Evolutionary conservation across 2,329 filamentous ascomycete genomes (phyloP), one percentile per base, ranked within the genome.

Genomic region (Exophiala oligosperma): DNA sequence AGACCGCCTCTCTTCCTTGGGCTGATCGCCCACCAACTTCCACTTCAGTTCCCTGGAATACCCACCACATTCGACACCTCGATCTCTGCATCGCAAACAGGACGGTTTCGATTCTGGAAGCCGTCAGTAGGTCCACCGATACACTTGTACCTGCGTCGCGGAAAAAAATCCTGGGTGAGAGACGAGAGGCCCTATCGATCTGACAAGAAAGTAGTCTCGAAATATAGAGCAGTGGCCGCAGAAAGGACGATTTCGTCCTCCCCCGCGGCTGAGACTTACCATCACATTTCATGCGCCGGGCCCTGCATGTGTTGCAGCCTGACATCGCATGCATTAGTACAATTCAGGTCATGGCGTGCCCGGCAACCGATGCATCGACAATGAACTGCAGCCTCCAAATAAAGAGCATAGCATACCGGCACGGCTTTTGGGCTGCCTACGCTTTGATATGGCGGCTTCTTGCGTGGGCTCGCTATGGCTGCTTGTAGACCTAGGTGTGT

Each of bases 201-300:
- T 28, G 26, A 28, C 26, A 28, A 4, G 26, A 28, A 28, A 28
- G 4, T 7, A 28, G 2, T 7, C 26, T 28, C 26, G 26, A 28
- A 4, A 7, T 4, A 2, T 7, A 28, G 26, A 28, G 26, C 26
- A 28, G 26, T 28, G 26, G 7, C 17, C 1, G 17, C 17, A 17
- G 17, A 17, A 17, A 17, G 17, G 17, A 17, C 1, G 1, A 17
- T 17, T 17, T 17, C 17, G 17, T 17, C 26, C 7, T 28, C 26
- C 4, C 26, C 4, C 26, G 26, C 26, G 7, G 26, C 7, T 4
- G 43, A 23, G n/a, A 46, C 43, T 17, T 24, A 46, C 43, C 51
- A 47, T 54, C 51, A 32, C 51, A 54, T 54, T 54, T 54, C 51
- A 44, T 46, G 12, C 51, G 37, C 43, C 51, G 5, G 23, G 38